A percentile compares a stretch with the other conserved stretches of the same genome.
Evolutionary conservation across 257 asterid species (phyloP).

Genomic region (Phtheirospermum japonicum): DNA sequence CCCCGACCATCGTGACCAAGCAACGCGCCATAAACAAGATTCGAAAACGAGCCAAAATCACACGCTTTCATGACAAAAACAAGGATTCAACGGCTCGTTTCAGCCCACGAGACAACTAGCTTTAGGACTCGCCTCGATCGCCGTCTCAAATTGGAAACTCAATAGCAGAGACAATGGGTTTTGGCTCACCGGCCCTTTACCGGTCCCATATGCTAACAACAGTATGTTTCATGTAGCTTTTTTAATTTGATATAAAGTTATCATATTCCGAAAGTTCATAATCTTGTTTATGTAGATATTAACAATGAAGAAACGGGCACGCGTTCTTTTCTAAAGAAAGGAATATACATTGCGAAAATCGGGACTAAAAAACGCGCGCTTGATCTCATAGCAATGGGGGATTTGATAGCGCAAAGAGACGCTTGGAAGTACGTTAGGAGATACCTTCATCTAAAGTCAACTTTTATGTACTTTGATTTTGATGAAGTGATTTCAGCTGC

Average conservation of each 20-base stretch:
- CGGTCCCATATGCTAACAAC: conserved; percentile 48
- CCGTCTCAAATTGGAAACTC: conserved; percentile 34
- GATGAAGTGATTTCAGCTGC: conserved; percentile 72
- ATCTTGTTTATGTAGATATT: conserved; percentile 41
- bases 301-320: conserved; percentile 68
- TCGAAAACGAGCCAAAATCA: conserved; percentile 16
- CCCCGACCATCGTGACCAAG: conserved; percentile 26
- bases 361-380: conserved; percentile 71
- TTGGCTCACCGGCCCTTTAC: conserved; percentile 62
- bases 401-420: conserved; percentile 60
- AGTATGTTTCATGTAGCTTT: conserved; percentile 29
- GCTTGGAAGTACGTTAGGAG: conserved; percentile 66
- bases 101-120: conserved; percentile 45
- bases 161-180: conserved; percentile 64
- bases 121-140: conserved; percentile 45
- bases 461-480: conserved; percentile 77
- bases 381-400: conserved; percentile 77
- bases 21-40: conserved; percentile 21
- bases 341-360: conserved; percentile 56
- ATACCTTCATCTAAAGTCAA: conserved; percentile 58
- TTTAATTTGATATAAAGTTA: too few species aligned
- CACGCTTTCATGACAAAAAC: conserved; percentile 27
- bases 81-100: neutral
- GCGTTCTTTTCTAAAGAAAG: conserved; percentile 53
- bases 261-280: neutral